Conservation (phyloP, 495 filamentous ascomycete species). For the Aspergillus leporis region DNA sequence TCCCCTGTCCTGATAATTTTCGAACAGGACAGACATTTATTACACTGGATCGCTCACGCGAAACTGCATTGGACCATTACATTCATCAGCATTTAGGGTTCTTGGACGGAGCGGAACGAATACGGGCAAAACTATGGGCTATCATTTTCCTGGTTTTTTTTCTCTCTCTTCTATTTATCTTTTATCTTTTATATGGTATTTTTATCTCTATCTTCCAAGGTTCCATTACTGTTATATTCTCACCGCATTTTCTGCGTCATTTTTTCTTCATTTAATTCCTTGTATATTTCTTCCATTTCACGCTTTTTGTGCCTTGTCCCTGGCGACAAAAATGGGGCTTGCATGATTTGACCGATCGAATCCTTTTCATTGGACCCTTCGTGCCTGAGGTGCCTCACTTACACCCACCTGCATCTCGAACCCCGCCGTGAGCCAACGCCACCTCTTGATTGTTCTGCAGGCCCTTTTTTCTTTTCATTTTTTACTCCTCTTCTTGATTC, state of each 20-base stretch:
- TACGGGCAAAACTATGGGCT: slow-evolving; percentile 12
- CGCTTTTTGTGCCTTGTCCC: slow-evolving; percentile 1
- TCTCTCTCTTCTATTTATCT: slow-evolving; percentile 19
- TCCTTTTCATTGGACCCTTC: neutral
- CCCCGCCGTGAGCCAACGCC: neutral
- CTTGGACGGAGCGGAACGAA: slow-evolving; percentile 3
- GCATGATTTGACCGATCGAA: neutral
- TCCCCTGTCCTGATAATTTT: slow-evolving; percentile 9
- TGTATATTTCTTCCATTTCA: neutral
- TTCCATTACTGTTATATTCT: slow-evolving; percentile 21
- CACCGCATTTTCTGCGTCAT: slow-evolving; percentile 22
- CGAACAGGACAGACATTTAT: neutral
- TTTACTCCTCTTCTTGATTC: slow-evolving; percentile 2
- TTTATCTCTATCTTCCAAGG: slow-evolving; percentile 9
- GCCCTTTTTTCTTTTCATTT: slow-evolving; percentile 3
- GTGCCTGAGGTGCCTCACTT: slow-evolving; percentile 1
- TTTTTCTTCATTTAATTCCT: slow-evolving; percentile 17
- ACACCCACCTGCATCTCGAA: neutral
- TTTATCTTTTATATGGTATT: slow-evolving; percentile 14
- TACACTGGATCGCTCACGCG: slow-evolving; percentile 36
- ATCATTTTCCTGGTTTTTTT: slow-evolving; percentile 22
- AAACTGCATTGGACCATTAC: slow-evolving; percentile 20
- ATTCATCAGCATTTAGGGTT: slow-evolving; percentile 7
- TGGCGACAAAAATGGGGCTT: slow-evolving; percentile 1
- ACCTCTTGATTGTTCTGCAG: neutral